Conservation (phyloP, 805 yeast genomes). For the Torulaspora gathmanii region DNA sequence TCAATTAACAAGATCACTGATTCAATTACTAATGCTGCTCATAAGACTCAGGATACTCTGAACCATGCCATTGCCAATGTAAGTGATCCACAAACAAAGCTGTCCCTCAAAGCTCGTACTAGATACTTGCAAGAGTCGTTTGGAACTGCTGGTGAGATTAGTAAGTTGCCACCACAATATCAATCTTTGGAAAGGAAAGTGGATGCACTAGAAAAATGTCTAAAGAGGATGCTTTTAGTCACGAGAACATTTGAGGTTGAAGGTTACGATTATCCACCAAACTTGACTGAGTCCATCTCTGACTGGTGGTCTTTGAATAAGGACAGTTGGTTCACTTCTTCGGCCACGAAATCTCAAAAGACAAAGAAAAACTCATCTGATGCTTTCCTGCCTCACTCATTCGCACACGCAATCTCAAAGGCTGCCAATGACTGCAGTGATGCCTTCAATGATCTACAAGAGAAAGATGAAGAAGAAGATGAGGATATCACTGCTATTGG, state of each 20-base stretch:
- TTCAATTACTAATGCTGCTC: slow-evolving; percentile 32
- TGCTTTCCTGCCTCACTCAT: slow-evolving; percentile 55
- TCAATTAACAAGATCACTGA: slow-evolving; percentile 31
- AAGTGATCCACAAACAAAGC: slow-evolving; percentile 32
- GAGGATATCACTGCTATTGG: slow-evolving; percentile 50
- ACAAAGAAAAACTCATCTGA: slow-evolving; percentile 6
- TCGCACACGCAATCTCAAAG: slow-evolving; percentile 63
- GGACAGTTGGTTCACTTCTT: slow-evolving; percentile 22
- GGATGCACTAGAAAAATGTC: slow-evolving; percentile 58
- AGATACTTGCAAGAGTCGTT: slow-evolving; percentile 51
- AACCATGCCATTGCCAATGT: slow-evolving; percentile 28
- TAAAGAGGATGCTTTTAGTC: slow-evolving; percentile 47
- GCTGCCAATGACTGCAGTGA: slow-evolving; percentile 50
- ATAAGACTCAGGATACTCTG: slow-evolving; percentile 31
- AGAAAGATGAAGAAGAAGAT: slow-evolving; percentile 37
- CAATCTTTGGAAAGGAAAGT: slow-evolving; percentile 60
- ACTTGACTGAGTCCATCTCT: slow-evolving; percentile 57
- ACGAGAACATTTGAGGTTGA: slow-evolving; percentile 66
- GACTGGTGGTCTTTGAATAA: slow-evolving; percentile 45
- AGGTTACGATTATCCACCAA: slow-evolving; percentile 80
- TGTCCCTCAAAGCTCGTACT: slow-evolving; percentile 29
- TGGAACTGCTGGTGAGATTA: slow-evolving; percentile 60
- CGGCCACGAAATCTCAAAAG: slow-evolving; percentile 9
- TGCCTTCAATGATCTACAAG: slow-evolving; percentile 31
- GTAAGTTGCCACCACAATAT: slow-evolving; percentile 72